Base-by-base conservation (phyloP, 2,329 filamentous ascomycete genomes). In the Apiospora kogelbergensis region DNA sequence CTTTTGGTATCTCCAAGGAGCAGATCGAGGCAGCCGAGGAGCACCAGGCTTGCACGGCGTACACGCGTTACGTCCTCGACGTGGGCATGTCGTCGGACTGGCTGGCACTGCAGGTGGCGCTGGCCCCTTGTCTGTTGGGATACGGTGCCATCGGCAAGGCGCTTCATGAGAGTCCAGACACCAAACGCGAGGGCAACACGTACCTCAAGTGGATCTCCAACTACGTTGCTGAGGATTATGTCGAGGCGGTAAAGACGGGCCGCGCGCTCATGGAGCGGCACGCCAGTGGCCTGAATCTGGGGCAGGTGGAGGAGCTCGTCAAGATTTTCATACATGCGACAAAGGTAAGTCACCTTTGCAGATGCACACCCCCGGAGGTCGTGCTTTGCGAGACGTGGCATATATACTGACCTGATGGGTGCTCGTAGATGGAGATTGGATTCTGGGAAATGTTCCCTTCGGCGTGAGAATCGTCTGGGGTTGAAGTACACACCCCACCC, bases 131-230 rank as follows among this genome's bases (percentile, higher is more conserved):
- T 77, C 84, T 97, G 41, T 86, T 98, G n/a, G 95, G 95, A 53
- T 98, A 98, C 78, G 91, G 91, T 11, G 88, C 89, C 68, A 93
- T 97, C 70, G 95, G 93, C 6, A 85, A 86, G 74, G 87, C 93
- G 74, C 84, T 97, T 3, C 85, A 90, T 74, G 83, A 86, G 65
- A 60, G 33, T 30, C 84, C 82, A n/a, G 91, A 89, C 44, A 75
- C 82, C 65, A 83, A 83, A 71, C 84, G 85, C 46, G 84, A 91
- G 15, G 88, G 84, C 0, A 97, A 95, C 78, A 84, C 82, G 22
- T 98, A 97, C 82, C 96, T 92, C 91, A 87, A 90, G 63, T 98
- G 95, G 95, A 93, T 98, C 73, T 85, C 95, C 77, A 97, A 93
- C 76, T 98, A 98, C 77, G 88, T 92, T 20, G 92, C 90, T 2